Percentiles rank a stretch among this genome's conserved stretches.
These are phyloP conservation scores for Radiomyces spectabilis DNA, from an alignment of 192 early-diverging fungal genomes.

Conservation along the genomic window DNA sequence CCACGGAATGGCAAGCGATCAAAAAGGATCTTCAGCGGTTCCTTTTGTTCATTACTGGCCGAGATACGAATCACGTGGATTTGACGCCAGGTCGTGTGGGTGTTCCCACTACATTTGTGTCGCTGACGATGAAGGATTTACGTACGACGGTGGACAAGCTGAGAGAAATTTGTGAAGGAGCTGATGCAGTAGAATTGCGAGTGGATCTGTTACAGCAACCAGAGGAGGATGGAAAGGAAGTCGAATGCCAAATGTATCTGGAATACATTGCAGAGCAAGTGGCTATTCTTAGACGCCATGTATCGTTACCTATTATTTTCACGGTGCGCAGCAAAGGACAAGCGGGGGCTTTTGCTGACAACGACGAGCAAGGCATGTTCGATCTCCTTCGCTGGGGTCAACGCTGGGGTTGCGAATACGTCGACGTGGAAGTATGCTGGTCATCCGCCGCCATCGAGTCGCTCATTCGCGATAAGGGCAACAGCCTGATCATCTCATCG, in stretches of 20 bases:
- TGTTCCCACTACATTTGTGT: constrained; percentile 74
- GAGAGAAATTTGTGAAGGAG: constrained; percentile 61
- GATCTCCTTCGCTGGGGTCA: constrained; percentile 59
- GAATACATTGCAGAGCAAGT: constrained; percentile 78
- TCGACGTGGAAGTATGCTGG: constrained; percentile 76
- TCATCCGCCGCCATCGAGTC: constrained; percentile 30
- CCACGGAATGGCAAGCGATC: constrained; percentile 60
- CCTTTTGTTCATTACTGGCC: constrained; percentile 56
- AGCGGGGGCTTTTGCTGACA: constrained; percentile 77
- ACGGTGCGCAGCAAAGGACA: constrained; percentile 87
- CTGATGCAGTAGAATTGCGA: constrained; percentile 88
- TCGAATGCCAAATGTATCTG: constrained; percentile 23
- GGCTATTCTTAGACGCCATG: constrained; percentile 59
- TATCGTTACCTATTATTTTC: constrained; percentile 80
- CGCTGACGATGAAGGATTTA: constrained; percentile 69
- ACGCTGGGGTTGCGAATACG: constrained; percentile 88
- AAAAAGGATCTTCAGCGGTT: constrained; percentile 72
- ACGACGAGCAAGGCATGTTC: constrained; percentile 52
- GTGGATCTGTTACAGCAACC: constrained; percentile 70
- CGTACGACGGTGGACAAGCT: constrained; percentile 46
- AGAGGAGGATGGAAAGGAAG: constrained; percentile 29
- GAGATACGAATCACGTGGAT: constrained; percentile 21
- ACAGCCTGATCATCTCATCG: constrained; percentile 70
- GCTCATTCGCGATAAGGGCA: constrained; percentile 51
- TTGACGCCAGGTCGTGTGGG: constrained; percentile 24